Percentiles rank a stretch among this genome's conserved stretches.
Conservation (phyloP, 257 asterid genomes). For the Cynanchum wilfordii region DNA sequence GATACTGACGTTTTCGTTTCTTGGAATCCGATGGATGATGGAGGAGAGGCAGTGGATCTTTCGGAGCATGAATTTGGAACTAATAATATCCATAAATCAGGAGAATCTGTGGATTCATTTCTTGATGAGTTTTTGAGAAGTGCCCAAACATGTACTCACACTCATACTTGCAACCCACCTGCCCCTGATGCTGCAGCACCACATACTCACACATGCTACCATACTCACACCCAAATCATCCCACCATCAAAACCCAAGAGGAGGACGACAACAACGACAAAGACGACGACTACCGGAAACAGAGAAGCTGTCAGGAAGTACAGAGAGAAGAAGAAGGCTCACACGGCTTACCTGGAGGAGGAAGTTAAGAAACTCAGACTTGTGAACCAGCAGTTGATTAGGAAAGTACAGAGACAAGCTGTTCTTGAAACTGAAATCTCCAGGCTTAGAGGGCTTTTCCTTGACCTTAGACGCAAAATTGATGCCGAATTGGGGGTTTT, state of each 20-base stretch:
- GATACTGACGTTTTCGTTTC: neutral
- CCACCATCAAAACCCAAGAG: slow-evolving; percentile 22
- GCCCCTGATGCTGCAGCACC: slow-evolving; percentile 40
- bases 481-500: slow-evolving; percentile 40
- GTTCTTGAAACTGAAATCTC: slow-evolving; percentile 41
- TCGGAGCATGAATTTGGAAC: slow-evolving; percentile 19
- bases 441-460: slow-evolving; percentile 47
- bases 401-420: slow-evolving; percentile 41
- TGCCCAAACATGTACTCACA: slow-evolving; percentile 50
- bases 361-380: slow-evolving; percentile 47
- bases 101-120: slow-evolving; percentile 33
- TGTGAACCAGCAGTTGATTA: slow-evolving; percentile 42
- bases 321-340: slow-evolving; percentile 69
- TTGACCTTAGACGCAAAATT: slow-evolving; percentile 45
- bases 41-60: slow-evolving; percentile 35
- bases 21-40: slow-evolving; percentile 30
- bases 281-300: slow-evolving; percentile 37
- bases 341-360: slow-evolving; percentile 49
- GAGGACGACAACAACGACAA: slow-evolving; percentile 19
- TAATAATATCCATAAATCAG: slow-evolving; percentile 27
- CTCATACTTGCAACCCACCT: slow-evolving; percentile 66
- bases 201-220: slow-evolving; percentile 72
- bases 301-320: slow-evolving; percentile 68
- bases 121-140: slow-evolving; percentile 36
- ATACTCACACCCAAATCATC: slow-evolving; percentile 49